These are phyloP conservation scores for Dactylorhiza incarnata DNA, from an alignment of 106 monocot genomes.

Conservation along the genomic window DNA sequence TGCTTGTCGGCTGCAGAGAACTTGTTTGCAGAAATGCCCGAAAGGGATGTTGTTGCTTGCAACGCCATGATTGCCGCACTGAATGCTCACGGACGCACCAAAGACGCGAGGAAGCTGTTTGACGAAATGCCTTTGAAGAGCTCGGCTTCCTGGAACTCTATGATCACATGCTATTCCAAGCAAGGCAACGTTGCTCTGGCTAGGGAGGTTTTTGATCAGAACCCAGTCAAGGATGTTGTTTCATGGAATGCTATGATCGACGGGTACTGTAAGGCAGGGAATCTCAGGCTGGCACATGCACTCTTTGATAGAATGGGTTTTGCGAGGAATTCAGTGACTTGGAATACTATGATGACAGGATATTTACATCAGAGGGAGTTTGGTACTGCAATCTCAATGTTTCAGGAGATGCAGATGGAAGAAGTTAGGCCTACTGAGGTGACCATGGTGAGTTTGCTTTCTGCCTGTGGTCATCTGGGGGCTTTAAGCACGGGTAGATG, in stretches of 20 bases:
- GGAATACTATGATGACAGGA: slow-evolving; percentile 57
- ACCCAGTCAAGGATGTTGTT: slow-evolving; percentile 38
- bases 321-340: slow-evolving; percentile 38
- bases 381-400: slow-evolving; percentile 19
- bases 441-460: slow-evolving; percentile 49
- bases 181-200: slow-evolving; percentile 21
- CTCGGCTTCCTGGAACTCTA: slow-evolving; percentile 42
- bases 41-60: slow-evolving; percentile 24
- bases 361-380: slow-evolving; percentile 46
- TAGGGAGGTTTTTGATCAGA: slow-evolving; percentile 29
- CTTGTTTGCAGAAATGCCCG: slow-evolving; percentile 38
- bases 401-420: slow-evolving; percentile 39
- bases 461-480: slow-evolving; percentile 48
- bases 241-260: slow-evolving; percentile 61
- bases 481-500: slow-evolving; percentile 45
- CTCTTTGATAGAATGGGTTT: slow-evolving; percentile 40
- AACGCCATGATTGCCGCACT: slow-evolving; percentile 46
- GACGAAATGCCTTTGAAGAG: slow-evolving; percentile 31
- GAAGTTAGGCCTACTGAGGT: slow-evolving; percentile 34
- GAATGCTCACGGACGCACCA: slow-evolving; percentile 7
- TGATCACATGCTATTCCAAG: slow-evolving; percentile 51
- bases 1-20: not conserved
- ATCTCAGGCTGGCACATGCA: slow-evolving; percentile 18
- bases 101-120: slow-evolving; percentile 28
- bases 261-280: slow-evolving; percentile 49